Evolutionary conservation across 139 green algal genomes (phyloP).

Genomic region (Asterochloris erici): DNA sequence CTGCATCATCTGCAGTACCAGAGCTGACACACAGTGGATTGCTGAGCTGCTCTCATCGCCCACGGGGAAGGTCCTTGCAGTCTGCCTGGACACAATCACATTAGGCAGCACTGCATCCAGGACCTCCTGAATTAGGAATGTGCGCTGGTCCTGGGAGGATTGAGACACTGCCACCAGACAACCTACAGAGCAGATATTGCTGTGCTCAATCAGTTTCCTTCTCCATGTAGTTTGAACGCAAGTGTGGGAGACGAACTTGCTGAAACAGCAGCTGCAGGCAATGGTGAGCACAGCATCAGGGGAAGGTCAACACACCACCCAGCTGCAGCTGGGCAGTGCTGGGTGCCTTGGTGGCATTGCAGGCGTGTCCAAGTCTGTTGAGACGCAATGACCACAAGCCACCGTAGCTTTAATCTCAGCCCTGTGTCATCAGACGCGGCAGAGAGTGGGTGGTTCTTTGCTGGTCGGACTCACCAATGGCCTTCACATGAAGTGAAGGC

Average conservation of each 20-base stretch:
- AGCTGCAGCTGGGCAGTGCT: too few species aligned
- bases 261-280: too few species aligned
- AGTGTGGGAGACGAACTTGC: too few species aligned
- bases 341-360: too few species aligned
- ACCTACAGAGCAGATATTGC: slow-evolving; percentile 22
- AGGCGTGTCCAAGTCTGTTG: too few species aligned
- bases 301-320: too few species aligned
- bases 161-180: slow-evolving; percentile 49
- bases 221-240: too few species aligned
- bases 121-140: slow-evolving; percentile 51
- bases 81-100: slow-evolving; percentile 3
- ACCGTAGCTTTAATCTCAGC: too few species aligned
- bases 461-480: slow-evolving; percentile 28
- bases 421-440: too few species aligned
- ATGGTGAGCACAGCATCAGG: too few species aligned
- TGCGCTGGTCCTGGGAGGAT: slow-evolving; percentile 29
- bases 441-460: background rate
- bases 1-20: slow-evolving; percentile 75
- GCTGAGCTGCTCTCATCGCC: slow-evolving; percentile 7
- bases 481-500: slow-evolving; percentile 54
- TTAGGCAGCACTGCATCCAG: slow-evolving; percentile 30
- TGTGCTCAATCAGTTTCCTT: too few species aligned
- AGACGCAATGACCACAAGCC: too few species aligned
- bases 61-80: slow-evolving; percentile 18
- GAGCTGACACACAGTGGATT: slow-evolving; percentile 56